Evolutionary conservation across 2,329 filamentous ascomycete species (phyloP).

Genomic region (Sclerotinia nivalis): DNA sequence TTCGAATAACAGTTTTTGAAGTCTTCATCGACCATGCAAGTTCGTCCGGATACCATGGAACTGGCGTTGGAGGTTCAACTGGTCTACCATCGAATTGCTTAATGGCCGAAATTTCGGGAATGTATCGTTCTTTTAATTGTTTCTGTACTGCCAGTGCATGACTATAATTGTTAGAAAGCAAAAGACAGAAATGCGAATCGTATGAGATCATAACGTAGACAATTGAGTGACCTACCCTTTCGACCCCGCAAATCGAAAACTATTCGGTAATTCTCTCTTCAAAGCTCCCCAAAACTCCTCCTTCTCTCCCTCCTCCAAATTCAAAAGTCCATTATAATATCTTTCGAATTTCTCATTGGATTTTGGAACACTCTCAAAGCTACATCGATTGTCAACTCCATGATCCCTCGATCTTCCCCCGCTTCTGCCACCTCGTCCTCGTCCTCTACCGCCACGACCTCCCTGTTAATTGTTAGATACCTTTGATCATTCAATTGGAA

Average conservation of each 20-base stretch:
- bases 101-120: slow-evolving; percentile 85
- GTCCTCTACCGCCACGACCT: slow-evolving; percentile 31
- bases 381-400: slow-evolving; percentile 47
- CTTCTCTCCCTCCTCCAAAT: slow-evolving; percentile 76
- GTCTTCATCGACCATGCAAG: slow-evolving; percentile 98
- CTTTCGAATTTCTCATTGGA: slow-evolving; percentile 81
- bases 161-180: slow-evolving; percentile 46
- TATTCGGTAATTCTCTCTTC: slow-evolving; percentile 86
- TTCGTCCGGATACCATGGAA: slow-evolving; percentile 91
- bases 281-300: slow-evolving; percentile 82
- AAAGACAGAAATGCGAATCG: slow-evolving; percentile 19
- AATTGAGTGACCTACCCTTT: slow-evolving; percentile 63
- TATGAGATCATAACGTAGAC: neutral
- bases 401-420: slow-evolving; percentile 34
- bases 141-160: slow-evolving; percentile 92
- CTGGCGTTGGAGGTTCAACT: slow-evolving; percentile 78
- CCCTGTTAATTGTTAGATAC: slow-evolving; percentile 23
- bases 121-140: slow-evolving; percentile 82
- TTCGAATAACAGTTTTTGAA: slow-evolving; percentile 91
- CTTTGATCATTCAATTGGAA: slow-evolving; percentile 12
- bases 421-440: slow-evolving; percentile 33
- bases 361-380: slow-evolving; percentile 63
- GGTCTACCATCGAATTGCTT: slow-evolving; percentile 76
- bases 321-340: slow-evolving; percentile 79
- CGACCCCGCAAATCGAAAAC: slow-evolving; percentile 95